These are phyloP conservation scores for Coemansia sp. DNA, from an alignment of 192 early-diverging fungal genomes.

Conservation along the genomic window DNA sequence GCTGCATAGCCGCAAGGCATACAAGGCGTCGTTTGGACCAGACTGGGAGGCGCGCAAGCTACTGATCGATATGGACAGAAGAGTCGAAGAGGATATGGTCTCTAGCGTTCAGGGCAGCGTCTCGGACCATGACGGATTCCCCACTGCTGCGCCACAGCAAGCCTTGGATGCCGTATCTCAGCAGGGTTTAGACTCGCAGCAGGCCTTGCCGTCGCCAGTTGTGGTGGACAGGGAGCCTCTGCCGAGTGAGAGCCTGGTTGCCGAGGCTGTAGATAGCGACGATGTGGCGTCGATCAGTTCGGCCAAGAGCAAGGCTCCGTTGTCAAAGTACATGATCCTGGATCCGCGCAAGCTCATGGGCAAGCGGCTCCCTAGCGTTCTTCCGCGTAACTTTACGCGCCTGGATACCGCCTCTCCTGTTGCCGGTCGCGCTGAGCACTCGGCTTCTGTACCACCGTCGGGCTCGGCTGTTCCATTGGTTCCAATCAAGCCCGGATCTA, in stretches of 20 bases:
- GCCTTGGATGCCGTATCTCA: background rate
- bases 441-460: constrained; percentile 18
- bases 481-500: background rate
- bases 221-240: background rate
- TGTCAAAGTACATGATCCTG: constrained; percentile 56
- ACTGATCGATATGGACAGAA: constrained; percentile 52
- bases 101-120: constrained; percentile 17
- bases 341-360: constrained; percentile 59
- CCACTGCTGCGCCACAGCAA: background rate
- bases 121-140: background rate
- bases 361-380: constrained; percentile 44
- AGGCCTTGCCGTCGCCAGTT: background rate
- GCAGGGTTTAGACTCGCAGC: background rate
- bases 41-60: constrained; percentile 53
- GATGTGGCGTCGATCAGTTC: constrained; percentile 25
- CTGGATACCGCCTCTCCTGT: background rate
- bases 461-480: constrained; percentile 2
- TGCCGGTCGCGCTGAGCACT: constrained; percentile 10
- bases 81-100: constrained; percentile 42
- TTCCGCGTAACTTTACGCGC: constrained; percentile 24
- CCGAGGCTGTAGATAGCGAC: constrained; percentile 9
- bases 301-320: constrained; percentile 37
- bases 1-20: constrained; percentile 57
- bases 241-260: background rate
- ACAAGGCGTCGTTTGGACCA: constrained; percentile 51